These are phyloP conservation scores for Wickerhamomyces tratensis DNA, from an alignment of 805 yeast genomes.

Conservation along the genomic window DNA sequence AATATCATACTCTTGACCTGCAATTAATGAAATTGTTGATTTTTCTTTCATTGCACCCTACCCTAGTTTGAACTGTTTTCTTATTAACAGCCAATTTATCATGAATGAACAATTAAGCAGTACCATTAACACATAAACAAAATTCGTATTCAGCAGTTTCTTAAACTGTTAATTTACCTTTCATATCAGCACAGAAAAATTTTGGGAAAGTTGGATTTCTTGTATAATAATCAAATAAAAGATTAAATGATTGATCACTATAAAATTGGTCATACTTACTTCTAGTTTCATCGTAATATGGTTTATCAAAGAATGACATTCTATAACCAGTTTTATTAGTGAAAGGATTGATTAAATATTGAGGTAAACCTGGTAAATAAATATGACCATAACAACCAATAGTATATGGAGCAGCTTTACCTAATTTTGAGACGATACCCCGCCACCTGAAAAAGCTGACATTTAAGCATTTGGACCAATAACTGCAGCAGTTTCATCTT, in stretches of 20 bases:
- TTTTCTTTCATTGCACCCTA: constrained; percentile 44
- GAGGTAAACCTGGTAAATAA: constrained; percentile 24
- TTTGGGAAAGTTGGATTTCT: constrained; percentile 10
- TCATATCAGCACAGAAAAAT: constrained; percentile 36
- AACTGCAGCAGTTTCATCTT: constrained; percentile 34
- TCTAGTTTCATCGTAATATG: constrained; percentile 4
- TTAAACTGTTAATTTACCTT: constrained; percentile 36
- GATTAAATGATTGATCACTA: constrained; percentile 11
- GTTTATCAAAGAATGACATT: constrained; percentile 17
- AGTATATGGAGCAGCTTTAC: constrained; percentile 18
- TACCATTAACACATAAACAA: constrained; percentile 43
- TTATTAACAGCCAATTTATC: constrained; percentile 46
- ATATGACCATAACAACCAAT: constrained; percentile 28
- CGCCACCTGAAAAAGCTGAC: constrained; percentile 49
- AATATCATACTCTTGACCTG: constrained; percentile 35
- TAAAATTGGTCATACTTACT: constrained; percentile 19
- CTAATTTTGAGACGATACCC: constrained; percentile 31
- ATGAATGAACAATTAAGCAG: constrained; percentile 45
- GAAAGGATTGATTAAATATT: constrained; percentile 12
- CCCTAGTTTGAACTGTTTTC: constrained; percentile 41
- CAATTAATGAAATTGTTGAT: constrained; percentile 26
- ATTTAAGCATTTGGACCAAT: constrained; percentile 51
- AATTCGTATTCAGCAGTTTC: constrained; percentile 38
- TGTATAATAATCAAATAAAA: constrained; percentile 26
- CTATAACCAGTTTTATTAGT: constrained; percentile 17